phyloP scores from a whole-genome alignment of 2,329 filamentous ascomycete genomes.

The Hyphodiscus sp. region DNA sequence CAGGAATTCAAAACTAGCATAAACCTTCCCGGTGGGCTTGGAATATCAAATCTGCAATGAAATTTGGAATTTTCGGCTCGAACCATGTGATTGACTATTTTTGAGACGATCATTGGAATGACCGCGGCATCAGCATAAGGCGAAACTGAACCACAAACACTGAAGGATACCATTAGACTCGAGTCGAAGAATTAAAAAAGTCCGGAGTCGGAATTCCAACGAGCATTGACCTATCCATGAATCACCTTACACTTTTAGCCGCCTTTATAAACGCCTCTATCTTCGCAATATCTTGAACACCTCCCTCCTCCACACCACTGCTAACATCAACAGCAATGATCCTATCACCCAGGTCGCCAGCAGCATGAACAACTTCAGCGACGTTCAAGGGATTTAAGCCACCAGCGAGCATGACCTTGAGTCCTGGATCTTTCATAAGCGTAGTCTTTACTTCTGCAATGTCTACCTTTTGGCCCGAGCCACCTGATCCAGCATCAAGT shows the following conservation, averaged over 20 bases:
- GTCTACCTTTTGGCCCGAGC: slow-evolving; percentile 73
- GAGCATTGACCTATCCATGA: background rate
- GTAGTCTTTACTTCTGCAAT: slow-evolving; percentile 59
- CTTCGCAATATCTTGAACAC: slow-evolving; percentile 72
- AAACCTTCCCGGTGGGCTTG: too few species aligned
- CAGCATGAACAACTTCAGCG: slow-evolving; percentile 51
- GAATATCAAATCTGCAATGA: too few species aligned
- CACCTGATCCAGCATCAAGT: slow-evolving; percentile 79
- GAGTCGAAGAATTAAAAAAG: too few species aligned
- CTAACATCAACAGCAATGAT: slow-evolving; percentile 87
- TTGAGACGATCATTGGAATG: too few species aligned
- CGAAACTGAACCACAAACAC: too few species aligned
- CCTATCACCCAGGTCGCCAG: slow-evolving; percentile 54
- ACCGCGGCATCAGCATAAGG: too few species aligned
- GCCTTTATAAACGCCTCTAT: slow-evolving; percentile 75
- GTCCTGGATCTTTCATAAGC: slow-evolving; percentile 60
- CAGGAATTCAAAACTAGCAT: too few species aligned
- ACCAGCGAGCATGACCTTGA: slow-evolving; percentile 77
- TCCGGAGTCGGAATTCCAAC: background rate
- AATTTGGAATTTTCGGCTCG: too few species aligned
- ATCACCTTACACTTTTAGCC: slow-evolving; percentile 47
- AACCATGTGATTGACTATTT: too few species aligned
- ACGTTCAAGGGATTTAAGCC: slow-evolving; percentile 80
- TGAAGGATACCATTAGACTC: too few species aligned
- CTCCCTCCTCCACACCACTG: slow-evolving; percentile 83